These are phyloP conservation scores for Saccharomyces pastorianus DNA, from an alignment of 1,139 yeast species.

Conservation along the genomic window DNA sequence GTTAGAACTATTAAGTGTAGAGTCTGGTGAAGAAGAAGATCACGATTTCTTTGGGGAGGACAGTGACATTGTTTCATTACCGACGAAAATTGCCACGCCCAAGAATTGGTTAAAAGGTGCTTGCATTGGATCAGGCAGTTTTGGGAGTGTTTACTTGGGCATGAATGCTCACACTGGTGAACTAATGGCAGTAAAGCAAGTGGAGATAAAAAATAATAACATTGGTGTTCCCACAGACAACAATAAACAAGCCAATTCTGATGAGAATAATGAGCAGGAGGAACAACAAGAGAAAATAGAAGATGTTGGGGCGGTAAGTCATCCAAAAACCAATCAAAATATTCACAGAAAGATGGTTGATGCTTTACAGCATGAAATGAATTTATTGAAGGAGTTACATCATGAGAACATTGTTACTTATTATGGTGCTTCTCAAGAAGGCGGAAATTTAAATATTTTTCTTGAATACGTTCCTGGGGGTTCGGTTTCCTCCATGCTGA, in stretches of 20 bases:
- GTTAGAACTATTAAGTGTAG: conserved; percentile 3
- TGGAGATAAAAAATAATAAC: conserved; percentile 46
- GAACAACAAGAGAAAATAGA: conserved; percentile 2
- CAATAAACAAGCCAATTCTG: conserved; percentile 6
- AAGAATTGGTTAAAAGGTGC: conserved; percentile 90
- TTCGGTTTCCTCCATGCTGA: conserved; percentile 77
- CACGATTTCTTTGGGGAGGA: conserved; percentile 25
- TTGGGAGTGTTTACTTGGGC: conserved; percentile 88
- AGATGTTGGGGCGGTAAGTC: conserved; percentile 21
- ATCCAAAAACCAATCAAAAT: conserved; percentile 34
- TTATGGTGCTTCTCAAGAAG: conserved; percentile 75
- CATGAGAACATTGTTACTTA: conserved; percentile 92
- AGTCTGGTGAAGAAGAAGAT: conserved; percentile 16
- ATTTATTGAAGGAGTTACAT: conserved; percentile 63
- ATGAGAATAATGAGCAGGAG: conserved; percentile 4
- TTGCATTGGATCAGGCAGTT: conserved; percentile 87
- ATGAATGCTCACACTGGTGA: conserved; percentile 91
- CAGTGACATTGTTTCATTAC: conserved; percentile 26
- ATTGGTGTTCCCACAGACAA: conserved; percentile 17
- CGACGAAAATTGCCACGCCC: conserved; percentile 38
- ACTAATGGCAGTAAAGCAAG: conserved; percentile 94
- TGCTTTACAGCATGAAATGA: conserved; percentile 81
- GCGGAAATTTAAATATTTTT: conserved; percentile 66
- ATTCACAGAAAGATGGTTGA: conserved; percentile 61
- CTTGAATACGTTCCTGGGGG: conserved; percentile 97